Evolutionary conservation across 768 basidiomycete species (phyloP).

Genomic region (Porphyrellus cyaneotinctus): DNA sequence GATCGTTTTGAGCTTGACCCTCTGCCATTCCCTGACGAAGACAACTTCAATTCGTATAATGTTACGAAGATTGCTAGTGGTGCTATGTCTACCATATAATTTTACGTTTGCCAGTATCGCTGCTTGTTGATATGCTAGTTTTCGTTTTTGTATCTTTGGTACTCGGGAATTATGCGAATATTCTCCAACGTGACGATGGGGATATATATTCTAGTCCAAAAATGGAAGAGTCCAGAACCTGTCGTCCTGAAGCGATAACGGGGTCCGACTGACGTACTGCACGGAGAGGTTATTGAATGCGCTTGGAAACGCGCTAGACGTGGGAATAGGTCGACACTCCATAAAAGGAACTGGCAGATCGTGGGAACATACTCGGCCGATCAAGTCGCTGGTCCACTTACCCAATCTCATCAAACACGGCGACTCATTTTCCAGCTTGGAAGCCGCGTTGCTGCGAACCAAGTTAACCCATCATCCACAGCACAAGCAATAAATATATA

Average conservation of each 20-base stretch:
- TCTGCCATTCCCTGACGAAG: slow-evolving; percentile 61
- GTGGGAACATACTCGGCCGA: background rate
- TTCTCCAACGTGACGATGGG: background rate
- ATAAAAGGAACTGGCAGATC: slow-evolving; percentile 45
- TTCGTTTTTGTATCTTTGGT: slow-evolving; percentile 26
- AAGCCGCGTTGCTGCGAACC: slow-evolving; percentile 45
- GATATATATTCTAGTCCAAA: background rate
- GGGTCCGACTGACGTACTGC: slow-evolving; percentile 40
- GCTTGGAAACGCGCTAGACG: slow-evolving; percentile 46
- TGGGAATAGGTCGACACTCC: slow-evolving; percentile 45
- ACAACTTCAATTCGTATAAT: slow-evolving; percentile 45
- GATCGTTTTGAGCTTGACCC: slow-evolving; percentile 67
- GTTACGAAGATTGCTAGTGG: slow-evolving; percentile 63
- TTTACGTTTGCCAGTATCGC: slow-evolving; percentile 14
- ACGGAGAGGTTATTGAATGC: slow-evolving; percentile 68
- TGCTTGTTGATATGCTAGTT: slow-evolving; percentile 29
- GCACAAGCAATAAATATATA: slow-evolving; percentile 4
- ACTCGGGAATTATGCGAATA: background rate
- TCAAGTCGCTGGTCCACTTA: slow-evolving; percentile 31
- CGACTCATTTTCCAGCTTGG: slow-evolving; percentile 45
- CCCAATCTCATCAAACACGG: slow-evolving; percentile 55
- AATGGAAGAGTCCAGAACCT: slow-evolving; percentile 24
- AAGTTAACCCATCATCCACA: slow-evolving; percentile 6
- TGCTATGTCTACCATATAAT: slow-evolving; percentile 31
- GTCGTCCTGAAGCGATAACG: slow-evolving; percentile 17